These are phyloP conservation scores for Fusarium coicis DNA, from an alignment of 2,329 filamentous ascomycete species.

Conservation along the genomic window DNA sequence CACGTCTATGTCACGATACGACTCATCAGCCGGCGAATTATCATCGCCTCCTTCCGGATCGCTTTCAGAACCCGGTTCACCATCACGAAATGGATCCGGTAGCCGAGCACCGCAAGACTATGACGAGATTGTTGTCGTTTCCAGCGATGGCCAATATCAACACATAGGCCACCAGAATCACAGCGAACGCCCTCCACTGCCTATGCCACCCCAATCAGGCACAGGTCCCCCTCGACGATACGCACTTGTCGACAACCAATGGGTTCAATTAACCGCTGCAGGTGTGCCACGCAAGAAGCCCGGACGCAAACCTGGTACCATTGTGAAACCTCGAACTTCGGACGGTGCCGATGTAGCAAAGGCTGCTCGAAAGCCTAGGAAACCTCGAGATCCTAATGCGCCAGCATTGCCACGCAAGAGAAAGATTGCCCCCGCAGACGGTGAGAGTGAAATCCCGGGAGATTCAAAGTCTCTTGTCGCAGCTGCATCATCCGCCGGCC, in stretches of 20 bases:
- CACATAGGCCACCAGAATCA: conserved; percentile 37
- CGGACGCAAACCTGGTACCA: conserved; percentile 71
- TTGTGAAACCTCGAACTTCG: conserved; percentile 56
- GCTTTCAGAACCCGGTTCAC: conserved; percentile 61
- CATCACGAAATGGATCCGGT: conserved; percentile 50
- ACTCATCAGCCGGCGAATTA: conserved; percentile 60
- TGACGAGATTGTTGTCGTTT: conserved; percentile 62
- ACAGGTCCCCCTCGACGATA: conserved; percentile 47
- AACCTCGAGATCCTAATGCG: conserved; percentile 69
- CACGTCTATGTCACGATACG: conserved; percentile 54
- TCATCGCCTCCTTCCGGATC: conserved; percentile 64
- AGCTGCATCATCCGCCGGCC: conserved; percentile 35
- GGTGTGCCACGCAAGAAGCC: conserved; percentile 72
- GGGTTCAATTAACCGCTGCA: conserved; percentile 65
- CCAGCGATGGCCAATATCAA: conserved; percentile 44
- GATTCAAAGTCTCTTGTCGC: conserved; percentile 51
- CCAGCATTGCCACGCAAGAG: conserved; percentile 65
- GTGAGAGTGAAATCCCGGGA: conserved; percentile 51
- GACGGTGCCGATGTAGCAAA: conserved; percentile 56
- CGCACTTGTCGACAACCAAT: conserved; percentile 52
- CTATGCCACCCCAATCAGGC: conserved; percentile 36
- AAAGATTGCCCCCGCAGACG: conserved; percentile 58
- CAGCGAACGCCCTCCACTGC: conserved; percentile 36
- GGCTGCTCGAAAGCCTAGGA: conserved; percentile 61
- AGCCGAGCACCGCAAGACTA: conserved; percentile 50